Conservation (phyloP, 345 rosid genomes). For the Hibiscus mutabilis region DNA sequence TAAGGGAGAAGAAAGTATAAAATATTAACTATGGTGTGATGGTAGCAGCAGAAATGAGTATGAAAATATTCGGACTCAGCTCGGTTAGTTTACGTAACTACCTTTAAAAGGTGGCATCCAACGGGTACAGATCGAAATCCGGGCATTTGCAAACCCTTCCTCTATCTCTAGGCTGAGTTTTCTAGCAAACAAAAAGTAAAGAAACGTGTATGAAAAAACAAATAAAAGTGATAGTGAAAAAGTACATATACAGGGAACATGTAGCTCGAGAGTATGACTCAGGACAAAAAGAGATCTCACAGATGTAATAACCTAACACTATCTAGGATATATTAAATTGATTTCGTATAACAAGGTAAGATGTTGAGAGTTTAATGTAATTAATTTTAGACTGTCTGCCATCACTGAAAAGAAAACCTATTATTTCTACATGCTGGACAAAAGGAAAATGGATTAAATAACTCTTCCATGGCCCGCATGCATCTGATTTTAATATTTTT, state of each 20-base stretch:
- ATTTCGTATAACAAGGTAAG: conserved; percentile 15
- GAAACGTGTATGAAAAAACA: neutral
- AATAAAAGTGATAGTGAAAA: conserved; percentile 11
- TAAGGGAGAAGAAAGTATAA: neutral
- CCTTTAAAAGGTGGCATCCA: no score
- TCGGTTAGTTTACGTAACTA: neutral
- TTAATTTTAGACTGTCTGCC: conserved; percentile 29
- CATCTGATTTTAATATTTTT: conserved; percentile 16
- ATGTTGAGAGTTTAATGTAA: conserved; percentile 10
- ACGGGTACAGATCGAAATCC: neutral
- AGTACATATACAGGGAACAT: conserved; percentile 7
- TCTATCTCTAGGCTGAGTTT: neutral
- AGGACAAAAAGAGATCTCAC: conserved; percentile 17
- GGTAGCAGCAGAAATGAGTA: no score
- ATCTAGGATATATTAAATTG: conserved; percentile 11
- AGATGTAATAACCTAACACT: neutral
- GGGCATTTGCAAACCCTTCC: neutral
- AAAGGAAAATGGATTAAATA: conserved; percentile 20
- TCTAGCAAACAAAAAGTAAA: neutral
- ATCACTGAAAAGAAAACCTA: conserved; percentile 26
- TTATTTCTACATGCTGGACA: conserved; percentile 10
- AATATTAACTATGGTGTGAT: neutral
- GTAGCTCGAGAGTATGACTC: conserved; percentile 6
- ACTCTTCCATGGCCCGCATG: conserved; percentile 7
- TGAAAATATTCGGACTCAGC: neutral